Percentiles rank a stretch among this genome's conserved stretches.
Conservation (phyloP, 1,139 yeast genomes). For the Hyphopichia khmerensis region DNA sequence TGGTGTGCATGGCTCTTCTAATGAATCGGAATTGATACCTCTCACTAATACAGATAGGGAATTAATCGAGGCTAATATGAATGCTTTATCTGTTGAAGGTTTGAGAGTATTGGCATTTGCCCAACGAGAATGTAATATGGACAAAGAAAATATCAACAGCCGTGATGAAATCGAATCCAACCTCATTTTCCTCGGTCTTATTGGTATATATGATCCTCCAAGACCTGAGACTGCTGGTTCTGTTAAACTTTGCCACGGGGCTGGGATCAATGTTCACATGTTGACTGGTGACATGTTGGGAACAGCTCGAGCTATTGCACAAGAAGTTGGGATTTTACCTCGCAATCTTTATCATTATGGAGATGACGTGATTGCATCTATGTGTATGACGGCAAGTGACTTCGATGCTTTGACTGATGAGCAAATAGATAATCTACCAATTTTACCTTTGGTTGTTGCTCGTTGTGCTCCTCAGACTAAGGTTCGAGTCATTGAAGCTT, state of each 20-base stretch:
- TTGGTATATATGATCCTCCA: constrained; percentile 85
- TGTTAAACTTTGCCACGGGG: constrained; percentile 66
- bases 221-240: constrained; percentile 69
- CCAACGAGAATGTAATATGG: constrained; percentile 24
- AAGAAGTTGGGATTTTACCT: constrained; percentile 83
- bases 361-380: constrained; percentile 56
- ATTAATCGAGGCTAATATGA: constrained; percentile 57
- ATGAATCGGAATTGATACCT: constrained; percentile 24
- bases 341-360: constrained; percentile 63
- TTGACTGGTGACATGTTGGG: constrained; percentile 85
- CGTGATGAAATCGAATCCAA: constrained; percentile 56
- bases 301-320: constrained; percentile 80
- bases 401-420: constrained; percentile 65
- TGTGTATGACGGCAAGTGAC: constrained; percentile 77
- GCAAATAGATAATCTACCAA: constrained; percentile 66
- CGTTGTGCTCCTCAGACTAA: constrained; percentile 86
- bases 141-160: constrained; percentile 24
- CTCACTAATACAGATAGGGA: constrained; percentile 42
- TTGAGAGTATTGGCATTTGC: constrained; percentile 77
- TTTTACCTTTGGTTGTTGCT: constrained; percentile 76
- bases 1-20: constrained; percentile 17
- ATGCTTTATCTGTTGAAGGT: constrained; percentile 64
- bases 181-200: constrained; percentile 63
- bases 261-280: constrained; percentile 84
- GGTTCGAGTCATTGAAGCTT: constrained; percentile 80